Evolutionary conservation across 768 basidiomycete species (phyloP), one percentile per base, ranked within the genome.

Genomic region (Rhodocollybia butyracea): DNA sequence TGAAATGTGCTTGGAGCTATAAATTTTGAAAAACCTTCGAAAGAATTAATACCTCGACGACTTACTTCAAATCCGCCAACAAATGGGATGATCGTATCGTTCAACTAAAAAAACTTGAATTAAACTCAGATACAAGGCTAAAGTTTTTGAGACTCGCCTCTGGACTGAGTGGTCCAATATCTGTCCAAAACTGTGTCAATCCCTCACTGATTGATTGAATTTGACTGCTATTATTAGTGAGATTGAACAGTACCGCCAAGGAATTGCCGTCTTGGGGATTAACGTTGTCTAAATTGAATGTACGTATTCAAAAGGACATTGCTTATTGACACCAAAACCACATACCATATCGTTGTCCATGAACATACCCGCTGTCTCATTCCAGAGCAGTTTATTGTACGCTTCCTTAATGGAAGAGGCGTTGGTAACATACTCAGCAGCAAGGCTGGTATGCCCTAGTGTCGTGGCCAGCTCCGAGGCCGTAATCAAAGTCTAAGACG

Each of bases 231-330:
- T 67, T 65, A 7, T 66, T 68, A 4, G 78, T 80, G 10, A 79
- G 57, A 58, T 77, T 76, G 64, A 75, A 81, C 34, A 50, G 22
- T 6, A 80, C 65, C 4, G 78, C 78, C 46, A 79, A 67, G 2
- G 76, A 73, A 59, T 80, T 80, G 5, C 76, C 79, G 55, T 81
- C 79, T 57, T 81, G 78, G 1, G 80, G 79, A 41, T 70, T n/a
- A n/a, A n/a, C n/a, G n/a, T n/a, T n/a, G n/a, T n/a, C n/a, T n/a
- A n/a, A n/a, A n/a, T n/a, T n/a, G n/a, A n/a, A n/a, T n/a, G n/a
- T n/a, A n/a, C n/a, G n/a, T n/a, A n/a, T n/a, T n/a, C n/a, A n/a
- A n/a, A n/a, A n/a, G n/a, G n/a, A n/a, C n/a, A n/a, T n/a, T n/a
- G n/a, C n/a, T n/a, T n/a, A n/a, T n/a, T n/a, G n/a, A n/a, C n/a